phyloP scores from a whole-genome alignment of 2,329 filamentous ascomycete species.

The Trichoderma sp. region DNA sequence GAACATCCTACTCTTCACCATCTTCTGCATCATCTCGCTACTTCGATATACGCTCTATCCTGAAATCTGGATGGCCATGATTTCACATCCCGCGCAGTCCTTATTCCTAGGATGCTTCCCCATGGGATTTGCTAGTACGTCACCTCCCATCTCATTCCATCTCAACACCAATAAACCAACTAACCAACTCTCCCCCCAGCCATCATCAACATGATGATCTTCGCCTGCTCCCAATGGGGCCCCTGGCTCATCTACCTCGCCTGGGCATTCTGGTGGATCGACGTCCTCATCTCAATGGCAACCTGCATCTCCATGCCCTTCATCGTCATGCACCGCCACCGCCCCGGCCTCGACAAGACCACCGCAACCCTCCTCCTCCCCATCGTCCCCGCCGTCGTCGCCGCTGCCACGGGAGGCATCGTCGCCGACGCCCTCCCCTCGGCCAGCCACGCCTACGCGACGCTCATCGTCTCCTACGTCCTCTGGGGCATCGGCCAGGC shows the following conservation, averaged over 20 bases:
- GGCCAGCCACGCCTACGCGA: slow-evolving; percentile 54
- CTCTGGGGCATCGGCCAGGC: slow-evolving; percentile 63
- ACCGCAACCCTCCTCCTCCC: slow-evolving; percentile 65
- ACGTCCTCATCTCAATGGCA: slow-evolving; percentile 50
- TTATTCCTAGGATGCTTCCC: slow-evolving; percentile 67
- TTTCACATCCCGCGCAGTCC: slow-evolving; percentile 63
- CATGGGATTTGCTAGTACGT: slow-evolving; percentile 61
- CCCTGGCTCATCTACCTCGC: slow-evolving; percentile 52
- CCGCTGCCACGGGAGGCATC: slow-evolving; percentile 61
- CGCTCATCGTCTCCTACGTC: slow-evolving; percentile 62
- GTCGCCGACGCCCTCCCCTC: slow-evolving; percentile 59
- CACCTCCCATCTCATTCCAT: neutral
- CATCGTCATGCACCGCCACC: slow-evolving; percentile 49
- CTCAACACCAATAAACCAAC: neutral
- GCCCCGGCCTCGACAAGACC: slow-evolving; percentile 52
- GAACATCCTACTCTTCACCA: slow-evolving; percentile 56
- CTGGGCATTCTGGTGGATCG: slow-evolving; percentile 59
- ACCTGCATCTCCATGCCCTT: slow-evolving; percentile 56
- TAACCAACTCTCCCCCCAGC: slow-evolving; percentile 29
- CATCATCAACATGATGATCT: slow-evolving; percentile 63
- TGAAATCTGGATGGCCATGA: slow-evolving; percentile 63
- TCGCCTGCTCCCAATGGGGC: slow-evolving; percentile 62
- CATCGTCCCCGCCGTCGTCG: slow-evolving; percentile 65
- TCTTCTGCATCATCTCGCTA: slow-evolving; percentile 52
- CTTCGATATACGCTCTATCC: slow-evolving; percentile 64